Conservation (phyloP, 345 rosid genomes). For the Raphanus sativus region DNA sequence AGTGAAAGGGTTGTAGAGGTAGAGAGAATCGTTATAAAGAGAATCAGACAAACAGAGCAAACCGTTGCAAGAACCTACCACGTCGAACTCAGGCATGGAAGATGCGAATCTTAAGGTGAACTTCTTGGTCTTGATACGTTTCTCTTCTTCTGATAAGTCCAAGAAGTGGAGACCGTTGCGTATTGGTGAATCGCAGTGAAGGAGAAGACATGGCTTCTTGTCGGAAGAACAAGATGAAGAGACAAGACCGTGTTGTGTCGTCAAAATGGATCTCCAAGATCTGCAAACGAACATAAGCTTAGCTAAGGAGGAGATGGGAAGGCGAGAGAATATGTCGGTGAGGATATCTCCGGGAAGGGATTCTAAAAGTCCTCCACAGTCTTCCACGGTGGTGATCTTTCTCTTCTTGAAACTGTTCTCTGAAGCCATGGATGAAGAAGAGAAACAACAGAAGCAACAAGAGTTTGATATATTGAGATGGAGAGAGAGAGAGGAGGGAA, state of each 20-base stretch:
- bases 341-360: slow-evolving; percentile 59
- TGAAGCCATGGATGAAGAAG: slow-evolving; percentile 39
- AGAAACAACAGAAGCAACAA: slow-evolving; percentile 3
- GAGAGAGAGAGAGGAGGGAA: slow-evolving; percentile 5
- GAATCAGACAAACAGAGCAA: slow-evolving; percentile 57
- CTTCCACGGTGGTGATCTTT: slow-evolving; percentile 22
- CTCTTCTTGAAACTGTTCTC: slow-evolving; percentile 28
- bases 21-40: slow-evolving; percentile 41
- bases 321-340: slow-evolving; percentile 59
- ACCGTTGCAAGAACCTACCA: slow-evolving; percentile 65
- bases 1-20: slow-evolving; percentile 63
- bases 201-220: slow-evolving; percentile 52
- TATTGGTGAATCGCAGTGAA: slow-evolving; percentile 59
- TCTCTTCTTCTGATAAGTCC: slow-evolving; percentile 46
- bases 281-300: slow-evolving; percentile 54
- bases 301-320: slow-evolving; percentile 58
- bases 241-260: slow-evolving; percentile 37
- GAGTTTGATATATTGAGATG: slow-evolving; percentile 24
- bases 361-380: slow-evolving; percentile 35
- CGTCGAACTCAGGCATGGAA: slow-evolving; percentile 50
- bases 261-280: slow-evolving; percentile 48
- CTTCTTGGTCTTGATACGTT: slow-evolving; percentile 41
- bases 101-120: slow-evolving; percentile 41
- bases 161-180: slow-evolving; percentile 53
- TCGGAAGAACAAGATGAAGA: slow-evolving; percentile 24